phyloP scores from a whole-genome alignment of 2,329 filamentous ascomycete species.

The Orbilia blumenaviensis region DNA sequence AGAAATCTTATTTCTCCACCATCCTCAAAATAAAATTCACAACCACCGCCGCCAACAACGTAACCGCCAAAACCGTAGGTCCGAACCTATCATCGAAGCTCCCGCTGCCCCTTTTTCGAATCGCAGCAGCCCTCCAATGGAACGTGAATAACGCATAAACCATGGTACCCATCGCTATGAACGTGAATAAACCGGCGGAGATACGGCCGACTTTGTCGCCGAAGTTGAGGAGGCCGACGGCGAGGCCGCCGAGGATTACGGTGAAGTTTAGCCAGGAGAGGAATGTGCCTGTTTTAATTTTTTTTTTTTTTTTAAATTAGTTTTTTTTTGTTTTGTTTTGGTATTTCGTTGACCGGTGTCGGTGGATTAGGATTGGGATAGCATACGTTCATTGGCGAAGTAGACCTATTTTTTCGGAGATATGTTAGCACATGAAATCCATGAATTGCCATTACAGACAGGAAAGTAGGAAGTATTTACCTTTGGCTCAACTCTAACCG shows the following conservation, averaged over 20 bases:
- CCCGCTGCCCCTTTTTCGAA: slow-evolving; percentile 86
- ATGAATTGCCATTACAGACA: background rate
- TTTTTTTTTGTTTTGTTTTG: background rate
- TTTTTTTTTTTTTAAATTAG: background rate
- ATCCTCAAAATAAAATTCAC: slow-evolving; percentile 93
- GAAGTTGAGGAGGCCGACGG: slow-evolving; percentile 97
- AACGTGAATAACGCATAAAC: slow-evolving; percentile 93
- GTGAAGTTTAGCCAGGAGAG: slow-evolving; percentile 99
- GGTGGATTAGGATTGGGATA: background rate
- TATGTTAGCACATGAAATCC: background rate
- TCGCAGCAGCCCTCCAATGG: slow-evolving; percentile 95
- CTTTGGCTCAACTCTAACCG: slow-evolving; percentile 97
- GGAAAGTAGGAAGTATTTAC: background rate
- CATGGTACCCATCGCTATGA: slow-evolving; percentile 94
- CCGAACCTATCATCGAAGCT: slow-evolving; percentile 97
- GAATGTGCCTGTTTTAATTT: slow-evolving; percentile 71
- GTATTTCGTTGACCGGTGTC: no score
- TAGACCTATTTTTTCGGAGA: slow-evolving; percentile 70
- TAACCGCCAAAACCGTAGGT: slow-evolving; percentile 86
- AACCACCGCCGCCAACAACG: slow-evolving; percentile 85
- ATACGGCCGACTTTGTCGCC: slow-evolving; percentile 94
- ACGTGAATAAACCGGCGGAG: slow-evolving; percentile 89
- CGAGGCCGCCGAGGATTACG: slow-evolving; percentile 94
- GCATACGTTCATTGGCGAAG: slow-evolving; percentile 92
- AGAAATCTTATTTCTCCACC: slow-evolving; percentile 47